Conservation (phyloP, 257 asterid species). For the Solanum virginianum region DNA sequence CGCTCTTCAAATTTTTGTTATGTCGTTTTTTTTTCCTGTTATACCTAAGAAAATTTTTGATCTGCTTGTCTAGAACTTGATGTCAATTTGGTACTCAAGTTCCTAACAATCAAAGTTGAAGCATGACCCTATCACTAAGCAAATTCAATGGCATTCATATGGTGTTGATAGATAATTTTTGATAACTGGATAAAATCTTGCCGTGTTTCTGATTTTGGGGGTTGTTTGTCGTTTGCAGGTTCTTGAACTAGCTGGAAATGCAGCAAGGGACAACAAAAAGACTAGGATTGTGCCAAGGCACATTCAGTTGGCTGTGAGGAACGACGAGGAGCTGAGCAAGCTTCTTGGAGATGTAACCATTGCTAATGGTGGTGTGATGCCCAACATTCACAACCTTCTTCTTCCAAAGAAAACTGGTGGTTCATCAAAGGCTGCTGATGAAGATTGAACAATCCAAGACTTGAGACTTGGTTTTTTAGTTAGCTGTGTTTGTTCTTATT, state of each 20-base stretch:
- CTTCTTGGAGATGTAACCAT: conserved; percentile 6
- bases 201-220: neutral
- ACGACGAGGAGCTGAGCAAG: conserved; percentile 4
- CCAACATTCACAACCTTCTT: conserved; percentile 10
- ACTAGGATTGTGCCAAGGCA: conserved; percentile 3
- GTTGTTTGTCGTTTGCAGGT: neutral
- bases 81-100: neutral
- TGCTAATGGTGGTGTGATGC: conserved; percentile 10
- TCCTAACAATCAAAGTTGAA: too few species aligned
- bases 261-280: conserved; percentile 11
- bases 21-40: neutral
- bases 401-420: conserved; percentile 8
- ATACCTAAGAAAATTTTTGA: neutral
- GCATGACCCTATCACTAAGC: too few species aligned
- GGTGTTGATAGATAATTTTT: neutral
- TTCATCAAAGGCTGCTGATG: conserved; percentile 2
- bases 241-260: conserved; percentile 7
- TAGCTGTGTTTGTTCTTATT: neutral
- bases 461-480: neutral
- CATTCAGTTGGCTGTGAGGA: conserved; percentile 9
- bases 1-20: neutral
- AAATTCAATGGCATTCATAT: neutral
- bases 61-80: neutral
- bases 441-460: neutral
- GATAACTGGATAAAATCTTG: neutral